Percentiles rank a stretch among this genome's conserved stretches.
These are phyloP conservation scores for Lasiosphaeria miniovina DNA, from an alignment of 495 filamentous ascomycete species.

Conservation along the genomic window DNA sequence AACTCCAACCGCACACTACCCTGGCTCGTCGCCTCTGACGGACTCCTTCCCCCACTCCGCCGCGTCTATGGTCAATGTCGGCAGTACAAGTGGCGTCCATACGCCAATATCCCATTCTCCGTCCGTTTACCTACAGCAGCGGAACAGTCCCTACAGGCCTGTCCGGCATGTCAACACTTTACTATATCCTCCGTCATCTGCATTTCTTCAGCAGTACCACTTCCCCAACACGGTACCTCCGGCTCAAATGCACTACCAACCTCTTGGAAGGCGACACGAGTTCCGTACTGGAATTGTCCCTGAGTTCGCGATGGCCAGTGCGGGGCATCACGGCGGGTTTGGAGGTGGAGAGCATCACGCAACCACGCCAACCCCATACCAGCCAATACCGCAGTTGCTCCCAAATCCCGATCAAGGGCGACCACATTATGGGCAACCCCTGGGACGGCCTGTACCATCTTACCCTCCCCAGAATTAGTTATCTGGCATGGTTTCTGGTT, in stretches of 20 bases:
- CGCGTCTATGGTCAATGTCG: constrained; percentile 18
- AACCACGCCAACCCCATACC: constrained; percentile 3
- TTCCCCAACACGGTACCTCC: constrained; percentile 46
- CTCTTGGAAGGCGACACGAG: constrained; percentile 75
- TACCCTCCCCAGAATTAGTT: constrained; percentile 5
- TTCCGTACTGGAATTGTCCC: constrained; percentile 79
- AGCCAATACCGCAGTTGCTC: constrained; percentile 14
- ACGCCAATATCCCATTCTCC: constrained; percentile 55
- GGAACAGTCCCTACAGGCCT: constrained; percentile 84
- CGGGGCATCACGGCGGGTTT: constrained; percentile 12
- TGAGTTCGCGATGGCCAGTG: constrained; percentile 48
- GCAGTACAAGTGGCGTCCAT: constrained; percentile 41
- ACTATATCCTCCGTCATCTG: constrained; percentile 80
- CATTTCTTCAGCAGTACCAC: constrained; percentile 71
- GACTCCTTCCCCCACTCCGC: constrained; percentile 43
- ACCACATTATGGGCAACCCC: constrained; percentile 5
- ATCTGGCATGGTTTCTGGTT: background rate
- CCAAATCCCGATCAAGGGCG: constrained; percentile 18
- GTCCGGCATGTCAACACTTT: constrained; percentile 85
- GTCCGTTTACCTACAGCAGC: constrained; percentile 58
- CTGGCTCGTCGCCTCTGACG: constrained; percentile 49
- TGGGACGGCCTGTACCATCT: background rate
- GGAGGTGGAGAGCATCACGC: constrained; percentile 13
- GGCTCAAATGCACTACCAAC: constrained; percentile 95
- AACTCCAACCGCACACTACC: constrained; percentile 27